These are phyloP conservation scores for Podaxis mareebaensis DNA, from an alignment of 768 basidiomycete genomes.

Conservation along the genomic window DNA sequence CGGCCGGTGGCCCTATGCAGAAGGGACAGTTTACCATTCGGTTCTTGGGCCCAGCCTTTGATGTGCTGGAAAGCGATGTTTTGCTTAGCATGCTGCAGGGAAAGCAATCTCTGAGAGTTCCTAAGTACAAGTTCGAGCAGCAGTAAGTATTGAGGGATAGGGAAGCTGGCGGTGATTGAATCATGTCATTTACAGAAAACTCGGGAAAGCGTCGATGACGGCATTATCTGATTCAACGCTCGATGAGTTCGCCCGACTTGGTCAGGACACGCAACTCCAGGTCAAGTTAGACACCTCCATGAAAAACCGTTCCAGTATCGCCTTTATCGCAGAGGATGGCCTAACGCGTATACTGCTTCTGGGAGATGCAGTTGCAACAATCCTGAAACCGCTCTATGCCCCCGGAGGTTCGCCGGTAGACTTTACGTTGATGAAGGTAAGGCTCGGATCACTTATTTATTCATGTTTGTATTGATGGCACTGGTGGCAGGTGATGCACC, in stretches of 20 bases:
- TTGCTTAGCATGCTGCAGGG: neutral
- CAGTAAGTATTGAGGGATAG: neutral
- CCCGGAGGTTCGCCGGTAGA: neutral
- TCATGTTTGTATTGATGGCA: too few relatives aligned
- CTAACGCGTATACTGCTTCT: neutral
- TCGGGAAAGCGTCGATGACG: neutral
- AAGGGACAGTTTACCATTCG: neutral
- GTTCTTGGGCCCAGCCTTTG: neutral
- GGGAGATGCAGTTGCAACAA: neutral
- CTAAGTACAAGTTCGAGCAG: neutral
- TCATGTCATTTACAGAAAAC: neutral
- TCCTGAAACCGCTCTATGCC: neutral
- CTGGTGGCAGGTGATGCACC: neutral
- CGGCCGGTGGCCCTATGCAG: neutral
- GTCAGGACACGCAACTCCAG: neutral
- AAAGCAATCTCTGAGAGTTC: neutral
- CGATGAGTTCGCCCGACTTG: neutral
- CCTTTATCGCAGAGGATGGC: neutral
- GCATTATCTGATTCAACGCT: neutral
- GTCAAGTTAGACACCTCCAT: neutral
- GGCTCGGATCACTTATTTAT: neutral
- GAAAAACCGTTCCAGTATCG: neutral
- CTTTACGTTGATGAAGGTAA: neutral
- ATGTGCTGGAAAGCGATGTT: neutral
- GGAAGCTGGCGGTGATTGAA: neutral